Percentiles rank a stretch among this genome's conserved stretches.
Evolutionary conservation across 2,329 filamentous ascomycete genomes (phyloP).

Genomic region (Pyrenochaeta sp.): DNA sequence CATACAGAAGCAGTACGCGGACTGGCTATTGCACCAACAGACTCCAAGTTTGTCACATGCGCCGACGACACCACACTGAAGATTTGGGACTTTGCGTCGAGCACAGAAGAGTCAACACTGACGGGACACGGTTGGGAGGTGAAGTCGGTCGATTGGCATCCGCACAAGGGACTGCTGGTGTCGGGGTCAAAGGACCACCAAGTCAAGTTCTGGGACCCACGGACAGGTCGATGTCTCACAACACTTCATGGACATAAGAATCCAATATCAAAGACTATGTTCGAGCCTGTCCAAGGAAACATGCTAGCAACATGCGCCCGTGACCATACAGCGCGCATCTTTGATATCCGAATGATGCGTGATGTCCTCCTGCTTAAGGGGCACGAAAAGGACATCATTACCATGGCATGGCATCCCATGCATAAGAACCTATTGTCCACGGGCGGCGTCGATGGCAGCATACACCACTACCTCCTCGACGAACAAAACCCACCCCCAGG

Average conservation of each 20-base stretch:
- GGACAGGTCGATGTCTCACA: constrained; percentile 86
- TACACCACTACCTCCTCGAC: constrained; percentile 95
- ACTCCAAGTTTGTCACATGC: constrained; percentile 94
- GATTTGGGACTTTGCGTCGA: constrained; percentile 94
- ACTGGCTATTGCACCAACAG: constrained; percentile 90
- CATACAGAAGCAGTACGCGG: constrained; percentile 91
- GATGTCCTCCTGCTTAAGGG: constrained; percentile 93
- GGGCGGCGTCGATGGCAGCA: constrained; percentile 85
- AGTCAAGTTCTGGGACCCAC: constrained; percentile 98
- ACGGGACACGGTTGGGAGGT: constrained; percentile 98
- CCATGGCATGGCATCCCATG: constrained; percentile 90
- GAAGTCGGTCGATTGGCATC: constrained; percentile 97
- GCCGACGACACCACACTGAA: constrained; percentile 93
- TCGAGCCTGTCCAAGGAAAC: constrained; percentile 83
- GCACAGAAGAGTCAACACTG: constrained; percentile 81
- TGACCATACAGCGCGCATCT: constrained; percentile 91
- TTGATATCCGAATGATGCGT: constrained; percentile 97
- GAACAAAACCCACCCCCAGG: constrained; percentile 87
- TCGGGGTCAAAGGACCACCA: constrained; percentile 98
- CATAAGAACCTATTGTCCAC: constrained; percentile 90
- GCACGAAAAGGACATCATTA: constrained; percentile 95
- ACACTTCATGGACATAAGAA: constrained; percentile 98
- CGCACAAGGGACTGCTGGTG: constrained; percentile 89
- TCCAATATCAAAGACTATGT: constrained; percentile 90
- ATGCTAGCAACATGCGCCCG: constrained; percentile 91